Evolutionary conservation across 139 green algal species (phyloP).

Genomic region (Coelastrella sp.): DNA sequence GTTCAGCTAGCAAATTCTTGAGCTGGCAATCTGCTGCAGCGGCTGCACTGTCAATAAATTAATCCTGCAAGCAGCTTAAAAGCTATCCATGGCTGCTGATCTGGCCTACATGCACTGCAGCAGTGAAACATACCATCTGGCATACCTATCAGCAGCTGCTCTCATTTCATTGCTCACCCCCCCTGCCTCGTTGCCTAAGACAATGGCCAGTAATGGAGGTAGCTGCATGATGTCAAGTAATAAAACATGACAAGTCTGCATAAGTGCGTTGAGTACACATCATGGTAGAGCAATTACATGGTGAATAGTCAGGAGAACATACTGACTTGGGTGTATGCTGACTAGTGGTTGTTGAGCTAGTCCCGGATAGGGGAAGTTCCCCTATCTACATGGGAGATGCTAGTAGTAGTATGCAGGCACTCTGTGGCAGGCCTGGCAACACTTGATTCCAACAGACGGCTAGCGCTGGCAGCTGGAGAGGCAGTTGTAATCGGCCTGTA

Average conservation of each 20-base stretch:
- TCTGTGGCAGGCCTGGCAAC: no score
- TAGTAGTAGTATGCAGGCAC: no score
- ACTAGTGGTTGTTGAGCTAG: background rate
- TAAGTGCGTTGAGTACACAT: background rate
- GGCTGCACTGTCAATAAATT: background rate
- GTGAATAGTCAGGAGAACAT: no score
- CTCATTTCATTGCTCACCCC: slow-evolving; percentile 61
- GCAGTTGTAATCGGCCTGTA: no score
- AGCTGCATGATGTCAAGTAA: slow-evolving; percentile 25
- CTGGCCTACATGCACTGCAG: background rate
- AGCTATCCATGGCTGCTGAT: background rate
- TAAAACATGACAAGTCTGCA: background rate
- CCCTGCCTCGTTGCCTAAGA: slow-evolving; percentile 63
- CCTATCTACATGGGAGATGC: no score
- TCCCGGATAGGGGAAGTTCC: no score
- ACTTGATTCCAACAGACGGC: no score
- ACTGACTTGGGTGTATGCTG: background rate
- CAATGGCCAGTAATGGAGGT: slow-evolving; percentile 51
- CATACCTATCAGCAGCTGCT: slow-evolving; percentile 55
- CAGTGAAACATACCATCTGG: background rate
- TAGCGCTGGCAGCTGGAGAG: no score
- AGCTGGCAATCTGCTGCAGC: background rate
- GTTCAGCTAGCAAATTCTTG: no score
- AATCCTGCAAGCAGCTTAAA: no score
- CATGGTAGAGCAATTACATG: no score